Percentiles rank a stretch among this genome's conserved stretches.
phyloP scores from a whole-genome alignment of 495 filamentous ascomycete genomes.

The Astrocystis sublimbata region DNA sequence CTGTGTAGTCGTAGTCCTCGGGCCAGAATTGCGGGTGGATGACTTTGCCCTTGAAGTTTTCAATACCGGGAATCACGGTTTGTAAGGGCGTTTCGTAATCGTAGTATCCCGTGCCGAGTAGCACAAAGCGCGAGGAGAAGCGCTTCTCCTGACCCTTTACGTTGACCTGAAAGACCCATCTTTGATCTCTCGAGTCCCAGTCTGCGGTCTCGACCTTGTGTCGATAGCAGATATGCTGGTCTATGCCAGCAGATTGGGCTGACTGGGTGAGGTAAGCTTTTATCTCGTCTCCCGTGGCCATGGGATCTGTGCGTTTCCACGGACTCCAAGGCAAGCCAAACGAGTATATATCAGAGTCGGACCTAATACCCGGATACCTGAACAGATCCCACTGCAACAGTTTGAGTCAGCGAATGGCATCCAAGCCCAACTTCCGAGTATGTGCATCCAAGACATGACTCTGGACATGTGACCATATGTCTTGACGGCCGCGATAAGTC shows the following conservation, averaged over 20 bases:
- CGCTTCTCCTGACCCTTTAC: slow-evolving; percentile 39
- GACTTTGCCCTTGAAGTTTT: slow-evolving; percentile 56
- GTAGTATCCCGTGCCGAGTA: slow-evolving; percentile 69
- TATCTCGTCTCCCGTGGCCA: slow-evolving; percentile 63
- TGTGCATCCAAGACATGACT: neutral
- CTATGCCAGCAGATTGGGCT: slow-evolving; percentile 60
- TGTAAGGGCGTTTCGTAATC: slow-evolving; percentile 61
- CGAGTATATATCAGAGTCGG: slow-evolving; percentile 66
- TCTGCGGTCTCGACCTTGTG: slow-evolving; percentile 57
- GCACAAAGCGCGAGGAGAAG: slow-evolving; percentile 52
- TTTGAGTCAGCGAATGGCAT: neutral
- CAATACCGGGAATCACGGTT: slow-evolving; percentile 60
- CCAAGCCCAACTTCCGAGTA: neutral
- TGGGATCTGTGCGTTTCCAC: slow-evolving; percentile 58
- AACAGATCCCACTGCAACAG: slow-evolving; percentile 61
- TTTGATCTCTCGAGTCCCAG: slow-evolving; percentile 60
- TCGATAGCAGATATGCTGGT: slow-evolving; percentile 59
- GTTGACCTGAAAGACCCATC: slow-evolving; percentile 62
- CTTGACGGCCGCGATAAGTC: neutral
- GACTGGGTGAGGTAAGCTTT: slow-evolving; percentile 62
- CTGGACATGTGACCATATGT: neutral
- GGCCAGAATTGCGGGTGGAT: slow-evolving; percentile 69
- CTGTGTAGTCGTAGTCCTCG: slow-evolving; percentile 48
- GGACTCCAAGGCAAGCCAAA: slow-evolving; percentile 63
- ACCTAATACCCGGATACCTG: slow-evolving; percentile 68